These are phyloP conservation scores for Flaveria ramosissima DNA, from an alignment of 129 eudicot genomes.

Conservation along the genomic window DNA sequence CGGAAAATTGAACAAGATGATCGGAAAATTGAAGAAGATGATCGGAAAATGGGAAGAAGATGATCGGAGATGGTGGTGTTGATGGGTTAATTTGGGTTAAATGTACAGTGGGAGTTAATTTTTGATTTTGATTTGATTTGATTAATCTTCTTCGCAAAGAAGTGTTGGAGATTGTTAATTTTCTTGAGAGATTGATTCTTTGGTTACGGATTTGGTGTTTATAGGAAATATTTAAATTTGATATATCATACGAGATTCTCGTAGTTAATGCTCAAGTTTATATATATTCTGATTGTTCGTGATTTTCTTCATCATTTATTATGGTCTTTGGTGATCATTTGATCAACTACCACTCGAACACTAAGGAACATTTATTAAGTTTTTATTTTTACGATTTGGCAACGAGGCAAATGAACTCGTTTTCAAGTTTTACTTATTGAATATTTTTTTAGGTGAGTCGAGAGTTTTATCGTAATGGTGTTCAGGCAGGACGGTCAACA, in stretches of 20 bases:
- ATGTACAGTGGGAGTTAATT: slow-evolving; percentile 26
- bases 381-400: too few relatives aligned
- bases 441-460: too few relatives aligned
- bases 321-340: neutral
- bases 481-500: too few relatives aligned
- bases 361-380: too few relatives aligned
- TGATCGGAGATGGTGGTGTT: neutral
- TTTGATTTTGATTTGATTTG: neutral
- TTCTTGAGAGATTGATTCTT: slow-evolving; percentile 26
- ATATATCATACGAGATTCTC: neutral
- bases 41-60: neutral
- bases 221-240: neutral
- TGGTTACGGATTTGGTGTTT: slow-evolving; percentile 9
- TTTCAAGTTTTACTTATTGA: too few relatives aligned
- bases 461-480: too few relatives aligned
- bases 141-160: neutral
- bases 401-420: too few relatives aligned
- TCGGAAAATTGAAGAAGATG: neutral
- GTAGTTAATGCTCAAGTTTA: neutral
- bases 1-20: neutral
- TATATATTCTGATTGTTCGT: neutral
- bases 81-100: neutral
- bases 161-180: slow-evolving; percentile 16
- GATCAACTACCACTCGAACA: too few relatives aligned
- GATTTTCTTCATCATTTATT: neutral